Base-by-base conservation (phyloP, 768 basidiomycete species). In the Cantharellus anzutake region DNA sequence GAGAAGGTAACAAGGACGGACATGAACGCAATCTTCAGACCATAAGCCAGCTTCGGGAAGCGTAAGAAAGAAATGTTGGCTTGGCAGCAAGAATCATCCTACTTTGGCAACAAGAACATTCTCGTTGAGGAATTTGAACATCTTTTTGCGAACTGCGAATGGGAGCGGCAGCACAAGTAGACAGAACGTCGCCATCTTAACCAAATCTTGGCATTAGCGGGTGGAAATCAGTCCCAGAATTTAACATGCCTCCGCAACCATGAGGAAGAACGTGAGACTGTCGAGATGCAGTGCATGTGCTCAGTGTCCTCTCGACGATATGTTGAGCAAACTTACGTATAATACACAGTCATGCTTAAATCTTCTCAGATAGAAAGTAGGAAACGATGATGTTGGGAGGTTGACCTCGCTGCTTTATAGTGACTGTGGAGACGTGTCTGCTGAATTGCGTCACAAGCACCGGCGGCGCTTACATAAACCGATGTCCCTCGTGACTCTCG, bases 1-100 rank as follows among this genome's bases (percentile, higher is more conserved):
- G 60, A 2, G 73, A 55, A 62, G 29, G 72, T 71, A 51, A 65
- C 60, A 70, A 67, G 53, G 57, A 70, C 80, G 51, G 60, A 87
- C 86, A 96, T 92, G 76, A 94, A 96, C 4, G 88, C 83, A 62
- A 96, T 94, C 70, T 94, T 94, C 67, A 96, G 76, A 29, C 75
- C 91, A 68, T 96, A 96, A 4, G 90, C 87, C 60, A 94, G 60
- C 83, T 55, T 11, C 52, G 52, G 11, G 29, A 29, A 29, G 29
- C 44, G 52, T 55, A 68, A 59, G 76, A 72, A 56, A 38, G 56
- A 40, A 35, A 3, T 5, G 50, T 39, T 34, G 60, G 56, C 56
- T n/a, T 4, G 5, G 56, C 2, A 29, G 50, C 20, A 59, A 52
- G 51, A 20, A 60, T 0, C 81, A 79, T 7, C 52, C 38, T 37